Evolutionary conservation across 345 rosid genomes (phyloP), one percentile per base, ranked within the genome.

Genomic region (Angophora floribunda): DNA sequence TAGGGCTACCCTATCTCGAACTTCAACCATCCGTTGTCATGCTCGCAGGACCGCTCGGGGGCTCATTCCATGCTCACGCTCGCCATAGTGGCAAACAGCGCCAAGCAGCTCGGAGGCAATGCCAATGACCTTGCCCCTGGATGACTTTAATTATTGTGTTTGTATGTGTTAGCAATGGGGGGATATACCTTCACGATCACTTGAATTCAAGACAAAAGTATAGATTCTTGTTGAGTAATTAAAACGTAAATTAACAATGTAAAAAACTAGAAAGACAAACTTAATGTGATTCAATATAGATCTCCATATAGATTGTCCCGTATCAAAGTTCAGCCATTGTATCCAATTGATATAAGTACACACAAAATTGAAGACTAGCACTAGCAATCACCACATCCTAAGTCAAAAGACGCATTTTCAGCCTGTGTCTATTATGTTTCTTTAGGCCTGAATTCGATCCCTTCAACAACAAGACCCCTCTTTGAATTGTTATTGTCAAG

Each of bases 401-500:
- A 19, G 59, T 19, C 26, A 53, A 7, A 53, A 53, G 59, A 53
- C 26, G 7, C 24, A 53, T 19, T 53, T 19, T 53, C 10, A 53
- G 21, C 59, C 59, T 53, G 3, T 53, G 26, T 24, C 21, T 21
- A 53, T 24, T 4, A 24, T 2, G 30, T 59, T 26, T 59, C 65
- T 59, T 59, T 59, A 26, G 65, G 65, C 65, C 65, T 59, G 10
- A 59, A n/a, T 59, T 26, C 14, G 14, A 59, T 59, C 65, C 65
- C 65, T 59, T 5, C 30, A 59, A 59, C 30, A 26, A 59, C 7
- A 30, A 59, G 14, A 4, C 65, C 30, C 3, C 0, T 0, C 65
- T 59, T 59, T 0, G 1, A 0, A 28, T 6, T 59, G 14, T 59
- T 1, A 59, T 10, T 0, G 28, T 26, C 30, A 4, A 26, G 3